These are phyloP conservation scores for Umbellularia californica DNA, from an alignment of 164 flowering plant species.

Conservation along the genomic window DNA sequence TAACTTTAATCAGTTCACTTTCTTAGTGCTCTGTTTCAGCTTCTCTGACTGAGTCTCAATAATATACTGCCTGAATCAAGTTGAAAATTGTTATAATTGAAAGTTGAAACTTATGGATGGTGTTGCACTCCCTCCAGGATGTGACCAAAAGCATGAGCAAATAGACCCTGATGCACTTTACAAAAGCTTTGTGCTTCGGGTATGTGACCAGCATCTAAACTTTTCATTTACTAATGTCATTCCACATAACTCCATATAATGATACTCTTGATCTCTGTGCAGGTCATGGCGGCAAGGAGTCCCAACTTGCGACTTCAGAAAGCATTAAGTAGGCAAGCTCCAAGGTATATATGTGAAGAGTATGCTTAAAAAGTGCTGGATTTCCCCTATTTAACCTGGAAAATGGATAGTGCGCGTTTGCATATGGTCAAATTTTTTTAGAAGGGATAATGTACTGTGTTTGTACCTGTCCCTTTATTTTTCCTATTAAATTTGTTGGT, in stretches of 20 bases:
- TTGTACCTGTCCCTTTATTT: not conserved
- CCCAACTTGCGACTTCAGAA: slow-evolving; percentile 60
- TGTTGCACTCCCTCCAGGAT: slow-evolving; percentile 39
- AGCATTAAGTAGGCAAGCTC: slow-evolving; percentile 33
- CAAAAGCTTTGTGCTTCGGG: slow-evolving; percentile 80
- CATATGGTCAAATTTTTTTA: no score
- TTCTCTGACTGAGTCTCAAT: not conserved
- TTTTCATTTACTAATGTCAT: not conserved
- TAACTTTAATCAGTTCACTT: no score
- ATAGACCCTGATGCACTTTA: slow-evolving; percentile 71
- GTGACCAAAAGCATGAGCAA: slow-evolving; percentile 85
- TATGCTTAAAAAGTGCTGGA: not conserved
- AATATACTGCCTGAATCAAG: not conserved
- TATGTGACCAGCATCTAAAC: slow-evolving; percentile 15
- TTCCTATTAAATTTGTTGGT: not conserved
- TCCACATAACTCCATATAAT: not conserved
- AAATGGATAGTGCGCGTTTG: no score
- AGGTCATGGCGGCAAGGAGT: slow-evolving; percentile 99
- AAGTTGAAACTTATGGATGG: not conserved
- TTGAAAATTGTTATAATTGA: not conserved
- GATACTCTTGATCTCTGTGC: slow-evolving; percentile 6
- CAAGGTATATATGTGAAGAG: slow-evolving; percentile 31
- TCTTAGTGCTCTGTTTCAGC: no score
- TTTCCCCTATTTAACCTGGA: no score
- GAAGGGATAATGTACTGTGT: not conserved